A percentile compares a stretch with the other conserved stretches of the same genome.
phyloP scores from a whole-genome alignment of 169 alveolate genomes.

The Perkinsus marinus region DNA sequence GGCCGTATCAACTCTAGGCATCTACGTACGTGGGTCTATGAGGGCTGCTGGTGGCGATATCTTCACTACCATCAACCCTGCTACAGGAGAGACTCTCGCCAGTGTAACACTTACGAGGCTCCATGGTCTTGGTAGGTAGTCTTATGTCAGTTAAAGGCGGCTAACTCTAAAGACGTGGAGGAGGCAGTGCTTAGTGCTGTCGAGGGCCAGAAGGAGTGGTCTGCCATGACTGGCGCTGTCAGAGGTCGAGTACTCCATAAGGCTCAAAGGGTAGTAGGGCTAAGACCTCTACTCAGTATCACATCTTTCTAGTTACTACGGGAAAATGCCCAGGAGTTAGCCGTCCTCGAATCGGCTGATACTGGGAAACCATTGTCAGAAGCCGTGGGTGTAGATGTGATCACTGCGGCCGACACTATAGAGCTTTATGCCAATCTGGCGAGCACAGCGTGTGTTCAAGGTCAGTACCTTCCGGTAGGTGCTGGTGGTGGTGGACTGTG shows the following conservation, averaged over 20 bases:
- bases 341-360: background rate
- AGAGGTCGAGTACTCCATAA: background rate
- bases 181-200: background rate
- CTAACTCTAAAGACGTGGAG: background rate
- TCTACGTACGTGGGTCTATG: background rate
- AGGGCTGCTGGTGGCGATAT: slow-evolving; percentile 1
- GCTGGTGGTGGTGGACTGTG: background rate
- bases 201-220: background rate
- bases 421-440: slow-evolving; percentile 3
- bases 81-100: background rate
- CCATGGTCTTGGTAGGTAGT: too few species aligned
- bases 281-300: background rate
- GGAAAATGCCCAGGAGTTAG: background rate
- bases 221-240: background rate
- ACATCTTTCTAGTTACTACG: background rate
- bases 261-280: background rate
- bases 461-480: background rate
- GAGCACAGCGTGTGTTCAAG: background rate
- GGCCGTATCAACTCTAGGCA: background rate
- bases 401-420: background rate
- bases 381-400: background rate
- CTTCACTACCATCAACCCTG: background rate
- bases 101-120: background rate
- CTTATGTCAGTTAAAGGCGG: background rate
- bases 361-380: background rate